A percentile compares a stretch with the other conserved stretches of the same genome.
phyloP scores from a whole-genome alignment of 2,329 filamentous ascomycete genomes.

The Podosphaera xanthii region DNA sequence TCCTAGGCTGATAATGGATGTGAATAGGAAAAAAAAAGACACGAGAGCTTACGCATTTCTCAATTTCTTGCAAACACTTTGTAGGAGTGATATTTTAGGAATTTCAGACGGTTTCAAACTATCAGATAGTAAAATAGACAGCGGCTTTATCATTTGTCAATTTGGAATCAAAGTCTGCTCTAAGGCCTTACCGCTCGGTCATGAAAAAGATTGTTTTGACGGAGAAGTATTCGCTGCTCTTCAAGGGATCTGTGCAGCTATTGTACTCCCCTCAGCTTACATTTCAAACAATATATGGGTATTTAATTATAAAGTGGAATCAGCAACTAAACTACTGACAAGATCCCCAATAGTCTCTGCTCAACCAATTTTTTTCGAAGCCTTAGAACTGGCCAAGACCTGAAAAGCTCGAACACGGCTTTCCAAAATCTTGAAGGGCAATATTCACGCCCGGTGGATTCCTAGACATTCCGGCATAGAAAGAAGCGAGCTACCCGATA shows the following conservation, averaged over 20 bases:
- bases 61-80: too few relatives aligned
- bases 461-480: neutral
- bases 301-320: neutral
- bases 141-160: too few relatives aligned
- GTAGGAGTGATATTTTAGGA: too few relatives aligned
- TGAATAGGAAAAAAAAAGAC: too few relatives aligned
- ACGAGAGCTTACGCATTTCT: too few relatives aligned
- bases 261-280: neutral
- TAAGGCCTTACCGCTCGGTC: too few relatives aligned
- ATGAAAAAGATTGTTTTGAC: neutral
- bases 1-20: too few relatives aligned
- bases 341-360: neutral
- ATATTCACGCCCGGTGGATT: neutral
- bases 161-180: too few relatives aligned
- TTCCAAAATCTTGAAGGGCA: neutral
- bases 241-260: neutral
- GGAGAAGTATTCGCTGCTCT: neutral
- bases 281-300: neutral
- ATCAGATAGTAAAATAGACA: too few relatives aligned
- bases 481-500: neutral
- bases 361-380: neutral
- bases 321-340: neutral
- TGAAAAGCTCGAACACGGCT: neutral
- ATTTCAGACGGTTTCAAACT: too few relatives aligned
- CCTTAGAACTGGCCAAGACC: neutral